Evolutionary conservation across 129 eudicot species (phyloP).

Genomic region (Lactuca saligna): DNA sequence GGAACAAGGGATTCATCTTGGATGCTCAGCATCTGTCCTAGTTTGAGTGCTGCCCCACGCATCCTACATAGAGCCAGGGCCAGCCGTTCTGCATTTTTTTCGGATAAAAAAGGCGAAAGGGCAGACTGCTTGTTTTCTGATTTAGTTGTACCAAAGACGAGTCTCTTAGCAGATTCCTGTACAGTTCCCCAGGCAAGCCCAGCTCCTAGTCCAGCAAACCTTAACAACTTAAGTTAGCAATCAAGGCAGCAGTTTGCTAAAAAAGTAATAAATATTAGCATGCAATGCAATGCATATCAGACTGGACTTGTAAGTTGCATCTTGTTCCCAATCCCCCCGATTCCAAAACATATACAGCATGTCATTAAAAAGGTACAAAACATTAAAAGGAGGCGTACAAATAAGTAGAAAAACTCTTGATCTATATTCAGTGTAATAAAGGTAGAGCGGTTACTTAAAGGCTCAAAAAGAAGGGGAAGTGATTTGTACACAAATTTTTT

Average conservation of each 20-base stretch:
- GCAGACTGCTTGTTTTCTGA: slow-evolving; percentile 56
- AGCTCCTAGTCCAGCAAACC: slow-evolving; percentile 99
- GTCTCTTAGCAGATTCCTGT: slow-evolving; percentile 93
- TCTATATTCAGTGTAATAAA: no score
- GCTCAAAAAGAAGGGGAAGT: no score
- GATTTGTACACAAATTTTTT: no score
- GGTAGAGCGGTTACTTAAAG: no score
- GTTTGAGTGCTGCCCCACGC: slow-evolving; percentile 98
- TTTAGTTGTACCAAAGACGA: slow-evolving; percentile 57
- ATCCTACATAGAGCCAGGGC: slow-evolving; percentile 98
- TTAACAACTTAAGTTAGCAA: slow-evolving; percentile 37
- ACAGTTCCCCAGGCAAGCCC: slow-evolving; percentile 98
- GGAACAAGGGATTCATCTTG: slow-evolving; percentile 97
- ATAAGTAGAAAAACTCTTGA: no score
- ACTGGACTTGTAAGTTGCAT: background rate
- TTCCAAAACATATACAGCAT: background rate
- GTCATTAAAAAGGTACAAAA: background rate
- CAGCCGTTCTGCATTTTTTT: slow-evolving; percentile 91
- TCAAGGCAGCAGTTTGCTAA: slow-evolving; percentile 20
- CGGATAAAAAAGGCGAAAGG: slow-evolving; percentile 76
- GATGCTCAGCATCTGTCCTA: slow-evolving; percentile 98
- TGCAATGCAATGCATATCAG: background rate
- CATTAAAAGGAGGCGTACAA: background rate
- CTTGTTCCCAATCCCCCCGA: background rate
- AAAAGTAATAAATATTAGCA: background rate